Conservation (phyloP, 2,329 filamentous ascomycete genomes). For the Sporothrix humicola region DNA sequence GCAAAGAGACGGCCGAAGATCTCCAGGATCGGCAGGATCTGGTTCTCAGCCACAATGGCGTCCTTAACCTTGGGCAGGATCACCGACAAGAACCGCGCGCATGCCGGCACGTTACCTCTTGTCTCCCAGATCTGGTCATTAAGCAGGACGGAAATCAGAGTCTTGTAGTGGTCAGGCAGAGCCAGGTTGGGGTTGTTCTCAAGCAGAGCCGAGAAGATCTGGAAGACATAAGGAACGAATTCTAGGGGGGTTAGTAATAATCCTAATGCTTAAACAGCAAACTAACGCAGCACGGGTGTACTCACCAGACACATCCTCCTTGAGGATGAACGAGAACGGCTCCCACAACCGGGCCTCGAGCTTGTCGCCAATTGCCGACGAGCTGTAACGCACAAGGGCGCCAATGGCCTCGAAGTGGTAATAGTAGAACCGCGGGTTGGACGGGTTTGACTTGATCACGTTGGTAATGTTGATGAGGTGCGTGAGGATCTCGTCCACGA, state of each 20-base stretch:
- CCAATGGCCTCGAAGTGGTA: constrained; percentile 96
- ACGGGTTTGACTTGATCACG: constrained; percentile 91
- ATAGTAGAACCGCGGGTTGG: constrained; percentile 98
- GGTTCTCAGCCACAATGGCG: constrained; percentile 76
- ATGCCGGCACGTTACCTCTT: constrained; percentile 88
- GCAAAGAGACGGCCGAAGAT: constrained; percentile 92
- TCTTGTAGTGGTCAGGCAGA: constrained; percentile 80
- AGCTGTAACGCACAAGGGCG: constrained; percentile 78
- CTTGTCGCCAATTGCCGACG: constrained; percentile 68
- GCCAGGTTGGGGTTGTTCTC: constrained; percentile 82
- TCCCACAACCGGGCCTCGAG: constrained; percentile 82
- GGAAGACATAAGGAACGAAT: constrained; percentile 96
- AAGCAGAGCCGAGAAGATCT: constrained; percentile 87
- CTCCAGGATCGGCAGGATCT: constrained; percentile 86
- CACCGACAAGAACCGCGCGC: constrained; percentile 81
- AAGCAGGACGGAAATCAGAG: constrained; percentile 77
- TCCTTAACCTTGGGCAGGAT: constrained; percentile 79
- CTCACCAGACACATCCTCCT: constrained; percentile 71
- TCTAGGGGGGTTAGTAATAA: constrained; percentile 53
- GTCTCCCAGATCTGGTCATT: constrained; percentile 87
- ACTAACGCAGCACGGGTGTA: too few relatives aligned
- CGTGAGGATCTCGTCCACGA: constrained; percentile 77
- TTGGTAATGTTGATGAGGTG: constrained; percentile 89
- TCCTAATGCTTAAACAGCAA: too few relatives aligned
- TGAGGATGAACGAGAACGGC: constrained; percentile 80